Evolutionary conservation across 2,329 filamentous ascomycete genomes (phyloP), one percentile per base, ranked within the genome.

Genomic region (Drechslerella stenobrocha): DNA sequence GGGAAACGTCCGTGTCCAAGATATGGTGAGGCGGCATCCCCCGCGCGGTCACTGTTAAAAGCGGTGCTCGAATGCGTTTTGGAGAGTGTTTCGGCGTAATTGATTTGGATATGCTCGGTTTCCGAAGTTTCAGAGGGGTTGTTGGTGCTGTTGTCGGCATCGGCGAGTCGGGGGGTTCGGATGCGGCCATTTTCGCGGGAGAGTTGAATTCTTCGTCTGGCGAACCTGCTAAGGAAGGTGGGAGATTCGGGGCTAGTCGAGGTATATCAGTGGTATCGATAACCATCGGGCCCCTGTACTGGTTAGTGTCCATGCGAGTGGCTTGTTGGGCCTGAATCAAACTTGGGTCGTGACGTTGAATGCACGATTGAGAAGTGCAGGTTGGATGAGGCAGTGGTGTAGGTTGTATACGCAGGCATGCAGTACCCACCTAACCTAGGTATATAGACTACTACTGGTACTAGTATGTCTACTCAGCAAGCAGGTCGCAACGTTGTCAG

Each of bases 1-100:
- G 61, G 11, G 58, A 52, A n/a, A 59, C 45, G n/a, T 66, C 48
- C 1, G 59, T 24, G 18, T 55, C 53, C n/a, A 59, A 24, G 11
- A 59, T 24, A 24, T 59, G 40, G 13, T 35, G 26, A 1, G 53
- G 51, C 20, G 42, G 42, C 6, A 48, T 7, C 15, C 34, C 55
- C 1, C 53, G 42, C 15, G 51, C 13, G 0, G 44, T 40, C 15
- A 47, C 37, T 5, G 53, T 34, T 13, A 23, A 47, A 2, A 47
- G 2, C 9, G 37, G 22, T 47, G 4, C 28, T 26, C 44, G 44
- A 18, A 52, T 28, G 6, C 52, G 61, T 13, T 35, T 50, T 28
- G 59, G 51, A 20, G 46, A 48, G 9, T 42, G 48, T 45, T 53
- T 59, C 2, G 61, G 52, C 13, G 50, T 13, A 11, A 18, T 30